Conservation (phyloP, 2,329 filamentous ascomycete species). For the Neofusicoccum umdonicola region DNA sequence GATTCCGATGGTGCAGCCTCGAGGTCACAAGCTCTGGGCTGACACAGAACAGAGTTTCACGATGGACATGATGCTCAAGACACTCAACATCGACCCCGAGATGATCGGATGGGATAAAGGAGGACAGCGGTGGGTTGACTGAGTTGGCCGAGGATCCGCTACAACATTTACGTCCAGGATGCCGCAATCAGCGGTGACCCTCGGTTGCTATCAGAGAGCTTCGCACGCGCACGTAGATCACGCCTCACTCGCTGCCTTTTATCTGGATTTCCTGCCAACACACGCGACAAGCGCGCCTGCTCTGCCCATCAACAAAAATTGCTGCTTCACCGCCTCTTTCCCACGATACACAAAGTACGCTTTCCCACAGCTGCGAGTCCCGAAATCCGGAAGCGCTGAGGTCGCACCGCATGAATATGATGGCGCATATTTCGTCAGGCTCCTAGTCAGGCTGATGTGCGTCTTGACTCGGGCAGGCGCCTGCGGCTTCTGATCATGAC, state of each 20-base stretch:
- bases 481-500: constrained; percentile 7
- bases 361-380: constrained; percentile 1
- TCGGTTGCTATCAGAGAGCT: constrained; percentile 1
- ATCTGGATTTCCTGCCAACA: constrained; percentile 7
- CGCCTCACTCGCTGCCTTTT: constrained; percentile 2
- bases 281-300: constrained; percentile 4
- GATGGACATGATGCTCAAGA: constrained; percentile 68
- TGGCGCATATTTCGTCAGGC: constrained; percentile 12
- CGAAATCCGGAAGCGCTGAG: constrained; percentile 9
- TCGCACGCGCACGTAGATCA: constrained; percentile 12
- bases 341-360: neutral
- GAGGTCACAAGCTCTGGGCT: neutral
- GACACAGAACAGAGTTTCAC: constrained; percentile 55
- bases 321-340: constrained; percentile 9
- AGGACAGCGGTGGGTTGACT: constrained; percentile 58
- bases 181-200: constrained; percentile 11
- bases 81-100: constrained; percentile 60
- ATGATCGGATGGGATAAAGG: constrained; percentile 63
- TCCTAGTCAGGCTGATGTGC: constrained; percentile 7
- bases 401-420: constrained; percentile 14
- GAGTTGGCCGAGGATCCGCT: constrained; percentile 25
- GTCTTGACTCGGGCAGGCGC: constrained; percentile 9
- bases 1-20: neutral
- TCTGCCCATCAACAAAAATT: neutral
- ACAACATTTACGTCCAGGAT: neutral